Evolutionary conservation across 75 land plant species (phyloP), one percentile per base, ranked within the genome.

Genomic region (Cryptomeria japonica): DNA sequence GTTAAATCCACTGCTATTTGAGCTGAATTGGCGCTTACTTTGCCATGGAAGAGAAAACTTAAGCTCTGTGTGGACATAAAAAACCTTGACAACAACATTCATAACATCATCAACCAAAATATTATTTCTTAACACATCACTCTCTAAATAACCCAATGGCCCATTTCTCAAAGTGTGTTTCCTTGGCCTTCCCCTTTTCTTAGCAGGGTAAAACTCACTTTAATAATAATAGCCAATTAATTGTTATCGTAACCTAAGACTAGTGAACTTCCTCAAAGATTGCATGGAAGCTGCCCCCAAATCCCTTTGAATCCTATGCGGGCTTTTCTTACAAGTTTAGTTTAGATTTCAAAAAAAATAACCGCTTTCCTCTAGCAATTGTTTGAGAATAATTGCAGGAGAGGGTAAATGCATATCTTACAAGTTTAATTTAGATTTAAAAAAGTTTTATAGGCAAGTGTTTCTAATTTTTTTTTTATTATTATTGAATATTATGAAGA

Each of bases 11-110:
- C 97, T 97, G 84, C 97, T 96, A 78, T 95, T 96, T 18, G 96
- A 94, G 88, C 97, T 97, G 84, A 93, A 95, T 90, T 96, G 97
- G 86, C 99, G 80, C 88, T 96, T 97, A 86, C 95, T 87, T 94
- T 96, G 99, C 97, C 99, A 97, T 72, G 99, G 99, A 77, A 97
- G 84, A 46, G 97, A 97, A 86, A 97, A 97, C 84, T 96, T 97
- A 14, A 97, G 99, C 89, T 44, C 47, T 44, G 47, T 44, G 47
- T 44, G 47, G 7, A 44, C 97, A 80, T 97, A 97, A 83, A 97
- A 97, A 85, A 97, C 96, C 93, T 97, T 97, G 83, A 96, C 99
- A 51, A 96, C 97, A 58, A 95, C 96, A 87, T 96, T 96, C 99
- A 97, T 96, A 34, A 76, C 92, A 89, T 88, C 92, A 39, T 87